phyloP scores from a whole-genome alignment of 208 protist species.

The Wallacemonas rigidus region DNA sequence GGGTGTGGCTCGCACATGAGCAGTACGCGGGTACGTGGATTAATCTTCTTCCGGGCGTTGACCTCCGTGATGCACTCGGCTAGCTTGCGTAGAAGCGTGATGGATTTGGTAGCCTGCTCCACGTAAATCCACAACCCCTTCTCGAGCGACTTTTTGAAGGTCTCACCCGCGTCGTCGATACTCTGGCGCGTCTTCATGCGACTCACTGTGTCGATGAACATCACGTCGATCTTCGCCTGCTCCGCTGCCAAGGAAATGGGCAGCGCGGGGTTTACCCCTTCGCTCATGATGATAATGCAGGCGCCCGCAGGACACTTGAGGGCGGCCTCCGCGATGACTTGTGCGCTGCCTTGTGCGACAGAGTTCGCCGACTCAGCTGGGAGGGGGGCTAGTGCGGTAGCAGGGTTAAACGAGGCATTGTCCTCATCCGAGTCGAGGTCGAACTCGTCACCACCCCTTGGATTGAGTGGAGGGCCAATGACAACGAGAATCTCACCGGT shows the following conservation, averaged over 20 bases:
- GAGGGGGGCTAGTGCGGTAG: conserved; percentile 36
- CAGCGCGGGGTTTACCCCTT: conserved; percentile 82
- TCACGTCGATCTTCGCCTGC: conserved; percentile 61
- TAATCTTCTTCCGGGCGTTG: conserved; percentile 44
- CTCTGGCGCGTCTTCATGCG: conserved; percentile 88
- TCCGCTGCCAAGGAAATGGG: conserved; percentile 76
- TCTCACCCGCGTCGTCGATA: conserved; percentile 66
- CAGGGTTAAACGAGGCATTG: conserved; percentile 48
- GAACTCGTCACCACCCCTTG: conserved; percentile 65
- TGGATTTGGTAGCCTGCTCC: conserved; percentile 90
- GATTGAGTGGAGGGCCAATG: conserved; percentile 21
- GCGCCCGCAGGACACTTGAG: conserved; percentile 45
- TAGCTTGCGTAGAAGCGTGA: conserved; percentile 79
- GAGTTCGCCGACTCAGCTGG: conserved; percentile 43
- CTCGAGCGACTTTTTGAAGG: conserved; percentile 79
- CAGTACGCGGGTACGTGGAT: conserved; percentile 67
- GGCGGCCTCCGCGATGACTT: conserved; percentile 65
- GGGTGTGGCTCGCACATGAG: conserved; percentile 92
- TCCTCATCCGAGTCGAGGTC: conserved; percentile 79
- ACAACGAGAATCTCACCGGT: conserved; percentile 60
- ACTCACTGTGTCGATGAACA: conserved; percentile 89
- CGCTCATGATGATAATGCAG: conserved; percentile 88
- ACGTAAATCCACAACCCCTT: conserved; percentile 91
- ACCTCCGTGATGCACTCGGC: conserved; percentile 76
- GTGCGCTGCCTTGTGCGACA: conserved; percentile 48